Evolutionary conservation across 768 basidiomycete species (phyloP).

Genomic region (Suillus weaverae): DNA sequence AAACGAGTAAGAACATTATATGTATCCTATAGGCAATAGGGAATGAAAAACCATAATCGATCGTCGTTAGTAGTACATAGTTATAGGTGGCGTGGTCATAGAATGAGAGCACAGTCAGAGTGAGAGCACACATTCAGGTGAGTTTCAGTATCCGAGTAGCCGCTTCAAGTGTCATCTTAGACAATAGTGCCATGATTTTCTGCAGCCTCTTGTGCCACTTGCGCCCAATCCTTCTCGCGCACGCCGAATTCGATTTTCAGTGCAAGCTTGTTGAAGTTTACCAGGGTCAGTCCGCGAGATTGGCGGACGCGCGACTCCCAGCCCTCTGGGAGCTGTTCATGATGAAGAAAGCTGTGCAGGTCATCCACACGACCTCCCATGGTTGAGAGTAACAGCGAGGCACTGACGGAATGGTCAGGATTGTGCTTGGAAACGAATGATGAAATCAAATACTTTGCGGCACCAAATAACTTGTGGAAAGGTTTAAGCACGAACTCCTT

Average conservation of each 20-base stretch:
- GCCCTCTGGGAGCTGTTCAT: neutral
- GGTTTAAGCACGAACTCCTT: neutral
- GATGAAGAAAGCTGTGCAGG: neutral
- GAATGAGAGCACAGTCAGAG: too few relatives aligned
- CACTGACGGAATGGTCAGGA: neutral
- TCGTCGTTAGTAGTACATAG: neutral
- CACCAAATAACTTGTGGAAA: neutral
- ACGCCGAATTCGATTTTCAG: neutral
- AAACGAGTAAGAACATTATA: neutral
- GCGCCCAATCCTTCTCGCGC: neutral
- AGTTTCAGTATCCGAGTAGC: neutral
- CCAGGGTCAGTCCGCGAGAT: neutral
- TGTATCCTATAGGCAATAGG: neutral
- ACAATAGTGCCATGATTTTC: neutral
- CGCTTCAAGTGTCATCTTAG: neutral
- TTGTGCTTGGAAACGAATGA: neutral
- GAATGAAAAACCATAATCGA: neutral
- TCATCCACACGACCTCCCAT: neutral
- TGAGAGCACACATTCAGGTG: neutral
- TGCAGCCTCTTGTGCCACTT: neutral
- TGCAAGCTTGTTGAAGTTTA: conserved; percentile 1
- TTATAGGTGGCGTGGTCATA: neutral
- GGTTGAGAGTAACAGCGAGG: neutral
- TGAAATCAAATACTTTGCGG: neutral
- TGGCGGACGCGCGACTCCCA: neutral